Conservation (phyloP, 768 basidiomycete genomes). For the Agaricus bisporus region DNA sequence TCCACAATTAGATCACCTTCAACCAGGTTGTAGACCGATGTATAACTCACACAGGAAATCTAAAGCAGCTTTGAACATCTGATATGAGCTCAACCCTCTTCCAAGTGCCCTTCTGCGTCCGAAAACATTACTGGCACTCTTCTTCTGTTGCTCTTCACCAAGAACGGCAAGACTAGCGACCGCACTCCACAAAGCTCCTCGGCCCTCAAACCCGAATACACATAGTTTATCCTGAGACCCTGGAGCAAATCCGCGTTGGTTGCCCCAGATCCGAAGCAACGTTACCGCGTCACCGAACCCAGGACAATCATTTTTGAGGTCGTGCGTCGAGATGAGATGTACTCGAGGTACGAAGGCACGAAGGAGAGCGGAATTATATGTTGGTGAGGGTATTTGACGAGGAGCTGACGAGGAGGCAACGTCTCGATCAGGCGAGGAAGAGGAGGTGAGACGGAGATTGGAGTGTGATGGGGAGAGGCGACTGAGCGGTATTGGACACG, state of each 20-base stretch:
- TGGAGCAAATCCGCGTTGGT: constrained; percentile 72
- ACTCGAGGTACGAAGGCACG: constrained; percentile 39
- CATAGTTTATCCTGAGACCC: constrained; percentile 39
- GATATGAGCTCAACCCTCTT: constrained; percentile 83
- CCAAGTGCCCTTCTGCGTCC: constrained; percentile 57
- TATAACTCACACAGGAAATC: constrained; percentile 69
- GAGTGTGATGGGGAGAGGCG: constrained; percentile 70
- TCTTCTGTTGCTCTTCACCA: constrained; percentile 54
- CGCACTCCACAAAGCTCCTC: constrained; percentile 64
- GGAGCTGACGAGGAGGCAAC: constrained; percentile 11
- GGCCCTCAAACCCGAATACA: constrained; percentile 64
- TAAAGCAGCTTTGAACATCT: constrained; percentile 78
- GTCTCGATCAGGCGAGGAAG: constrained; percentile 13
- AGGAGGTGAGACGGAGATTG: constrained; percentile 35
- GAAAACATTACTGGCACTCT: constrained; percentile 17
- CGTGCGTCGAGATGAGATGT: constrained; percentile 49
- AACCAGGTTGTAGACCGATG: background rate
- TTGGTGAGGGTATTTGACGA: constrained; percentile 50
- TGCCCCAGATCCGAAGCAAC: constrained; percentile 86
- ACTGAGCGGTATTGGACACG: constrained; percentile 59
- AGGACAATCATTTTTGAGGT: constrained; percentile 47
- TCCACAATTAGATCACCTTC: background rate
- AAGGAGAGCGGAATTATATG: constrained; percentile 76
- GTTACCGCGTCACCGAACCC: constrained; percentile 71
- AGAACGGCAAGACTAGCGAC: constrained; percentile 53